Evolutionary conservation across 176 grass and related monocot species (phyloP), one percentile per base, ranked within the genome.

Genomic region (Juncus effusus): DNA sequence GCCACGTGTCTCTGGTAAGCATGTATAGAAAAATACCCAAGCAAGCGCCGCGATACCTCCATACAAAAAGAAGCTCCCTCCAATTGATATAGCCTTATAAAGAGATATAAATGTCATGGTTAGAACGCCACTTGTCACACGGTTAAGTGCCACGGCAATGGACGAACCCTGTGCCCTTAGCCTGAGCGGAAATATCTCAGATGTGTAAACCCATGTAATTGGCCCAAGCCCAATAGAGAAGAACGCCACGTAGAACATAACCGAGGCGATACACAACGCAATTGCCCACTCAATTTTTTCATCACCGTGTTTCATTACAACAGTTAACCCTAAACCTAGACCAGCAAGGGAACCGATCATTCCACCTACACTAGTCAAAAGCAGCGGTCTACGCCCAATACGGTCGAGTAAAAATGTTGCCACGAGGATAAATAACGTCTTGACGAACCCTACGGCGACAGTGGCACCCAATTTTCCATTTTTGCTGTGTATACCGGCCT

Each of bases 101-200:
- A 95, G 74, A 0, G 90, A 89, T 10, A 95, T 62, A 75, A 95
- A 95, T 65, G 90, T 89, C 90, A 95, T 95, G 73, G 90, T 83
- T 60, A 95, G 58, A 0, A 88, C 85, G 45, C 85, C 85, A 68
- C 90, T 89, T n/a, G 76, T 89, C 0, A 89, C 8, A 38, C 90
- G 85, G 82, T 95, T 95, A 69, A 69, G 6, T 2, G 85, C 85
- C 19, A 88, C 85, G 47, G 68, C 82, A 13, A 95, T 61, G 10
- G 85, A 40, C 19, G 72, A 81, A 4, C 90, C 90, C 45, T 89
- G 76, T 5, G 90, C 79, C 10, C 90, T 79, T 77, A 89, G 82
- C 10, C 81, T 80, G 49, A 95, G 82, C 75, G 90, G 85, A 73
- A 89, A 89, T 44, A 95, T 78, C 79, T 95, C 90, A 0, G 90